Base-by-base conservation (phyloP, 768 basidiomycete species). In the Gymnopilus junonius region DNA sequence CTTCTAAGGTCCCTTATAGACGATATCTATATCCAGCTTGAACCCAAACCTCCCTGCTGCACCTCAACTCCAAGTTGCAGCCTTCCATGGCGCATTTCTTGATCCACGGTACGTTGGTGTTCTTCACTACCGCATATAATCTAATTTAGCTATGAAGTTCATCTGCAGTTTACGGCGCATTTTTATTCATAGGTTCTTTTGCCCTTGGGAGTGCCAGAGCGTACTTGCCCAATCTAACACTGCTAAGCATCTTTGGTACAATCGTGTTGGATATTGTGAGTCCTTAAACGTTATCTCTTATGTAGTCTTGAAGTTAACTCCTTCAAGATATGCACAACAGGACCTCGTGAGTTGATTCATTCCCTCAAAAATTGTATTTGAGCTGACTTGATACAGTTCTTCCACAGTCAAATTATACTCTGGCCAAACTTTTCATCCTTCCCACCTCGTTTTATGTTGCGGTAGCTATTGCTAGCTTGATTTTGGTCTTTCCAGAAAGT, bases 401-500 rank as follows among this genome's bases (percentile, higher is more conserved):
- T 43, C 81, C 80, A 43, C 73, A 75, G 3, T 40, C 75, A 0
- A 70, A 80, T 40, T 83, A 82, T 59, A 79, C 74, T 10, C 51
- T 83, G 25, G 74, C 79, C 4, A 79, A 79, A 46, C 45, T 70
- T 5, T 77, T 83, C 66, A 65, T 82, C 46, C 71, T 82, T 55
- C 81, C 82, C 17, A 70, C 77, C 4, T 46, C 64, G 8, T 80
- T 77, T 61, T 83, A 82, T 63, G 58, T 79, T 29, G 81, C 79
- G 3, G 74, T 81, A 35, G 81, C 81, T 2, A 64, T 82, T 31
- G 70, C 70, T 17, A 70, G 76, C 20, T 65, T 80, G 21, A 45
- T 82, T 27, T 46, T 82, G 0, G 73, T 83, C 35, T 83, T 82
- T 53, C 82, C 82, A 0, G 78, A 81, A 65, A 81, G 77, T 42